Conservation (phyloP, 352 stramenopile species). For the Phytopythium kandeliae region DNA sequence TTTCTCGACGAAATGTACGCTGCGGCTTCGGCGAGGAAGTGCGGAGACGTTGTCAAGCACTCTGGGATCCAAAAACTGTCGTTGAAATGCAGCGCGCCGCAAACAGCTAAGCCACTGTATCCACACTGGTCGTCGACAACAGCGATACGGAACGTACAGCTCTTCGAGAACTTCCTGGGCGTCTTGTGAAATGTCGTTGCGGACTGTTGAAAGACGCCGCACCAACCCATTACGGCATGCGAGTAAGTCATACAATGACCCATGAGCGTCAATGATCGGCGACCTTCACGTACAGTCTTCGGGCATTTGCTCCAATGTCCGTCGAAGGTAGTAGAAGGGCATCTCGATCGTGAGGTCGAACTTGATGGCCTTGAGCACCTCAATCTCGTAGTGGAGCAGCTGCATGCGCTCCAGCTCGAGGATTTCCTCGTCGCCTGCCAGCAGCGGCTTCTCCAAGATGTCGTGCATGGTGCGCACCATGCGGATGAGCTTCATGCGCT, state of each 20-base stretch:
- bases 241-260: too few species aligned
- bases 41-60: conserved; percentile 45
- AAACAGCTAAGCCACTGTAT: background rate
- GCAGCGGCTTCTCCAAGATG: conserved; percentile 64
- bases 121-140: background rate
- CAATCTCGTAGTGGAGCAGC: conserved; percentile 80
- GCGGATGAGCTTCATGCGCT: conserved; percentile 83
- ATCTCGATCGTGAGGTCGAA: conserved; percentile 79
- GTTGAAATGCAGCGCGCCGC: too few species aligned
- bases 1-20: conserved; percentile 73
- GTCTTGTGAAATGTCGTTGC: conserved; percentile 36
- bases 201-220: conserved; percentile 28
- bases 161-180: conserved; percentile 57
- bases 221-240: too few species aligned
- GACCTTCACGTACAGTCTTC: conserved; percentile 48
- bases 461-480: conserved; percentile 86
- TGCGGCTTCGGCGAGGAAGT: conserved; percentile 64
- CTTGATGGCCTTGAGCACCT: conserved; percentile 76
- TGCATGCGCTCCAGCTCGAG: conserved; percentile 83
- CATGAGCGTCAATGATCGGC: background rate
- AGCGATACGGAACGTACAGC: conserved; percentile 30
- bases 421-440: conserved; percentile 75
- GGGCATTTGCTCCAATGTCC: conserved; percentile 59
- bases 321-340: conserved; percentile 66
- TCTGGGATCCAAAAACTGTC: conserved; percentile 62